Evolutionary conservation across 768 basidiomycete genomes (phyloP), one percentile per base, ranked within the genome.

Genomic region (Pleurotus djamor): DNA sequence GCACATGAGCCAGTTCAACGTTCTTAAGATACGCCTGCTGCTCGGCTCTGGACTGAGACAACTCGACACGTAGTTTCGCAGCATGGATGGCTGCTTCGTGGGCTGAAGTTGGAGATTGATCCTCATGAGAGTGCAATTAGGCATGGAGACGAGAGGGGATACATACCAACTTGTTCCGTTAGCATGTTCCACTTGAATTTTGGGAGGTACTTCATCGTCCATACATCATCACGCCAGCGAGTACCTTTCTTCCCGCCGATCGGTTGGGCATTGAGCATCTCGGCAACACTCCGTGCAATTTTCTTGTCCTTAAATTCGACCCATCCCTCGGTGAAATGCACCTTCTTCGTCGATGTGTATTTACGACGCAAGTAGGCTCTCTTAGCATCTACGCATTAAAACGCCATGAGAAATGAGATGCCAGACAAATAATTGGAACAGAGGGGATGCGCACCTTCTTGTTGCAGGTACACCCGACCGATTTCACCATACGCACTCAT

Each of bases 121-220:
- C 49, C 37, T 35, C 43, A 32, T 55, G 8, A 52, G 14, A 48
- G 58, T 9, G 33, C 17, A 38, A 6, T 28, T 28, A 28, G 21
- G 3, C 21, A 28, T 28, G 3, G 21, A 28, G 16, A 1, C 48
- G 41, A 47, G 35, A 45, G 12, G 48, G 16, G 41, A 48, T 41
- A 82, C 95, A 71, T 69, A 96, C 96, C 94, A 65, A 99, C 89
- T 82, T 98, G 96, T 73, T 98, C 97, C 5, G 94, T 96, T 60
- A 99, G 78, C 96, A 97, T 97, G 73, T 91, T 87, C 97, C 97
- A 99, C 67, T 96, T 97, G 81, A 98, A 99, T 67, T 87, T 91
- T 7, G 96, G 96, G 59, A 99, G 77, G 71, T 99, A 99, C 70
- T 96, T 96, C 94, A 98, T 96, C 59, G 97, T 98, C 97, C 97